A percentile compares a stretch with the other conserved stretches of the same genome.
Evolutionary conservation across 2,329 filamentous ascomycete genomes (phyloP).

Genomic region (Lachnellula cervina): DNA sequence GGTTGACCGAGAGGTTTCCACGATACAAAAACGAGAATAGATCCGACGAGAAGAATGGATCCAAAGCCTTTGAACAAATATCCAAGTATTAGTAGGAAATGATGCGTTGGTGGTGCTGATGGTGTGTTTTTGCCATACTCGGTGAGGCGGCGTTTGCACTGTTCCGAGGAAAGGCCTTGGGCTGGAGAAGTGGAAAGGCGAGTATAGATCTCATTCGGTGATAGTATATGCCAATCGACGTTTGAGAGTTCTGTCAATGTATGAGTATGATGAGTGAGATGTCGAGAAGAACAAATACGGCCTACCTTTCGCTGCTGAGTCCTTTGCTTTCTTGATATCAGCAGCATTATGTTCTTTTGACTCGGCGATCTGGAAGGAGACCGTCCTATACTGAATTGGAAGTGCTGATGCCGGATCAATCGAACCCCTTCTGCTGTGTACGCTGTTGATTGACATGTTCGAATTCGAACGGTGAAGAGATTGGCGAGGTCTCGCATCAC

Average conservation of each 20-base stretch:
- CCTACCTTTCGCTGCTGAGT: conserved; percentile 41
- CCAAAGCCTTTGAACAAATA: conserved; percentile 80
- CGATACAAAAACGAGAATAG: conserved; percentile 68
- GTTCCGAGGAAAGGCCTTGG: conserved; percentile 56
- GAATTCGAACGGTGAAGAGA: conserved; percentile 24
- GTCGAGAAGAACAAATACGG: neutral
- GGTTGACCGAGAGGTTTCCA: conserved; percentile 72
- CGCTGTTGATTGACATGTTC: conserved; percentile 26
- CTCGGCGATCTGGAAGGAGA: conserved; percentile 54
- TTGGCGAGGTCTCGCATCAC: conserved; percentile 12
- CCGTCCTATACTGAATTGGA: conserved; percentile 51
- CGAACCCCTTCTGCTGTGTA: conserved; percentile 26
- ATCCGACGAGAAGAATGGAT: conserved; percentile 61
- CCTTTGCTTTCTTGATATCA: conserved; percentile 39
- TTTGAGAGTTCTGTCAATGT: conserved; percentile 49
- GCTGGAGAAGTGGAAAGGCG: conserved; percentile 52
- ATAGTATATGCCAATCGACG: conserved; percentile 64
- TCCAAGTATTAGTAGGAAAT: conserved; percentile 52
- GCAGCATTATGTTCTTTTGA: conserved; percentile 42
- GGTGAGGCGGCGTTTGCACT: conserved; percentile 48
- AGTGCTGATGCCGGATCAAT: conserved; percentile 40
- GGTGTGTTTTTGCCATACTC: conserved; percentile 65
- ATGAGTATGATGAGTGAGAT: neutral
- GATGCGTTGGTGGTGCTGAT: conserved; percentile 58
- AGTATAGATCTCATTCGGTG: conserved; percentile 52